phyloP scores from a whole-genome alignment of 768 basidiomycete genomes.

The Rhodocollybia butyracea region DNA sequence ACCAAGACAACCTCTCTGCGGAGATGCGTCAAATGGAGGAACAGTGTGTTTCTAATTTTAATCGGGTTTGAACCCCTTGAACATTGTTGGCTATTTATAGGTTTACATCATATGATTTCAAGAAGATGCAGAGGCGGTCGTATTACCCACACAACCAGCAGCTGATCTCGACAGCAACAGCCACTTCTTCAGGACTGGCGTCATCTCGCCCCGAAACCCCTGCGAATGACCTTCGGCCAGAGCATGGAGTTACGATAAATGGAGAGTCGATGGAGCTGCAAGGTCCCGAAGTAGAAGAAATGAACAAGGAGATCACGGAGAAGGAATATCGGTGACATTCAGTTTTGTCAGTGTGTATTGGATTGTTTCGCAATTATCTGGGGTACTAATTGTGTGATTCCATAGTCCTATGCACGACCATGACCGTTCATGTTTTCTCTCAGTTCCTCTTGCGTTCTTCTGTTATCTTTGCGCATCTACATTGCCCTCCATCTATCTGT shows the following conservation, averaged over 20 bases:
- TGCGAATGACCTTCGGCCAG: constrained; percentile 44
- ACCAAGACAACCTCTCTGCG: constrained; percentile 81
- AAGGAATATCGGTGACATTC: constrained; percentile 39
- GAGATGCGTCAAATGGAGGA: constrained; percentile 99
- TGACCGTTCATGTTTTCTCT: background rate
- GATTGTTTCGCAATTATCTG: background rate
- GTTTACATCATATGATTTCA: constrained; percentile 91
- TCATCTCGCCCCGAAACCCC: constrained; percentile 78
- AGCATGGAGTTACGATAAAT: constrained; percentile 38
- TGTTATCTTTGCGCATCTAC: background rate
- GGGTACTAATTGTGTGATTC: background rate
- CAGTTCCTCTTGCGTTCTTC: background rate
- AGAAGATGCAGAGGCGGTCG: constrained; percentile 85
- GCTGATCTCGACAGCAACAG: constrained; percentile 67
- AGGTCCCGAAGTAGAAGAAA: constrained; percentile 32
- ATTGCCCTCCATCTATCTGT: background rate
- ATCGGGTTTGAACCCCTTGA: constrained; percentile 7
- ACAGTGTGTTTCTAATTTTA: constrained; percentile 56
- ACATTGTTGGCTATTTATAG: constrained; percentile 38
- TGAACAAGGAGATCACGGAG: constrained; percentile 43
- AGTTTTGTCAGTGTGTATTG: background rate
- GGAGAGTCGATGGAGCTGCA: constrained; percentile 41
- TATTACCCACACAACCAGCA: constrained; percentile 88
- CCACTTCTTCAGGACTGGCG: constrained; percentile 65
- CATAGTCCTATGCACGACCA: background rate